phyloP scores from a whole-genome alignment of 2,329 filamentous ascomycete genomes.

The Aspergillus hiratsukae region DNA sequence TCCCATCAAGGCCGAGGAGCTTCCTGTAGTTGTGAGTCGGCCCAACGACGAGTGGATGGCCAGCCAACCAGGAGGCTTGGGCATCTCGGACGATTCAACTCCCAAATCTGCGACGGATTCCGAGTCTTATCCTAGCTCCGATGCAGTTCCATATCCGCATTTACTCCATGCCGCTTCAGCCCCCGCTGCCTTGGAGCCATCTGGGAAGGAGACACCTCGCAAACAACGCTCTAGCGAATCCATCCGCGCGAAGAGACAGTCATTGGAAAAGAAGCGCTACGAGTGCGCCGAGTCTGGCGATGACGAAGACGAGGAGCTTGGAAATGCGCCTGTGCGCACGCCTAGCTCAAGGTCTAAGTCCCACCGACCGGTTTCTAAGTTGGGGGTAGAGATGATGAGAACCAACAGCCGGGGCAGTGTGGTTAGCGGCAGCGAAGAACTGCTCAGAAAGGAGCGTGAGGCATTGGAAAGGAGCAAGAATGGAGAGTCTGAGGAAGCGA shows the following conservation, averaged over 20 bases:
- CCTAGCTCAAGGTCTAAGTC: slow-evolving; percentile 50
- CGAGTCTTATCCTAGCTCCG: slow-evolving; percentile 11
- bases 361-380: slow-evolving; percentile 72
- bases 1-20: slow-evolving; percentile 70
- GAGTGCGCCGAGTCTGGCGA: slow-evolving; percentile 86
- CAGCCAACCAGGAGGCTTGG: slow-evolving; percentile 64
- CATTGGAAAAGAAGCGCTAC: slow-evolving; percentile 64
- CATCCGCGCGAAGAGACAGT: slow-evolving; percentile 68
- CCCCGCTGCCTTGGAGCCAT: slow-evolving; percentile 56
- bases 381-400: slow-evolving; percentile 96
- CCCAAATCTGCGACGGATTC: slow-evolving; percentile 18
- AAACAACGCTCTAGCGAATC: slow-evolving; percentile 69
- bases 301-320: slow-evolving; percentile 90
- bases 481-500: slow-evolving; percentile 17
- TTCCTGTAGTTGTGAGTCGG: slow-evolving; percentile 69
- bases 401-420: slow-evolving; percentile 90
- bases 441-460: slow-evolving; percentile 32
- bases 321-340: slow-evolving; percentile 49
- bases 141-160: slow-evolving; percentile 45
- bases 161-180: slow-evolving; percentile 62
- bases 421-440: slow-evolving; percentile 43
- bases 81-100: slow-evolving; percentile 62
- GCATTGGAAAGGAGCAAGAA: slow-evolving; percentile 25
- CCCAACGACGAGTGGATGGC: slow-evolving; percentile 69
- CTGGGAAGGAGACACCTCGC: slow-evolving; percentile 47